Conservation (phyloP, 805 yeast species). For the Candida khao-thaluensis region DNA sequence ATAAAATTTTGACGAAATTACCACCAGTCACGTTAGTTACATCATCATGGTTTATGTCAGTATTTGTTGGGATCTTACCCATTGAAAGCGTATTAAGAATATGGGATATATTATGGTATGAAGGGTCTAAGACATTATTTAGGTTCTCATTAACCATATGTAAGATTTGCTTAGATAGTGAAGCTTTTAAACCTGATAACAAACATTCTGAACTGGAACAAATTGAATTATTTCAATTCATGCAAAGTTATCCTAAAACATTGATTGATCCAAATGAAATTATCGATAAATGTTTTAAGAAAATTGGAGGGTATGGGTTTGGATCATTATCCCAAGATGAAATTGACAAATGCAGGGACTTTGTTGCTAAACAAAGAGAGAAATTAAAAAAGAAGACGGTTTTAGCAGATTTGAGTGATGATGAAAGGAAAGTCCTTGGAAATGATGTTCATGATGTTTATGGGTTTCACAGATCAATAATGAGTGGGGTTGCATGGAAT, state of each 20-base stretch:
- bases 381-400: slow-evolving; percentile 31
- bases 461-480: slow-evolving; percentile 42
- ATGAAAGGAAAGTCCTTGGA: slow-evolving; percentile 36
- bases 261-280: slow-evolving; percentile 67
- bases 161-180: slow-evolving; percentile 63
- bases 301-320: slow-evolving; percentile 60
- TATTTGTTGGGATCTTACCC: slow-evolving; percentile 89
- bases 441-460: slow-evolving; percentile 43
- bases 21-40: slow-evolving; percentile 94
- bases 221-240: slow-evolving; percentile 67
- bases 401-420: slow-evolving; percentile 37
- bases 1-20: slow-evolving; percentile 62
- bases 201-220: slow-evolving; percentile 37
- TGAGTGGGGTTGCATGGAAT: slow-evolving; percentile 65
- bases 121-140: slow-evolving; percentile 84
- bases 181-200: slow-evolving; percentile 43
- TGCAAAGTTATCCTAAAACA: slow-evolving; percentile 78
- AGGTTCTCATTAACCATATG: slow-evolving; percentile 78
- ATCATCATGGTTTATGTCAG: slow-evolving; percentile 97
- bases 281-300: slow-evolving; percentile 73
- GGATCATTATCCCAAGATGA: slow-evolving; percentile 82
- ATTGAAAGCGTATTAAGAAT: slow-evolving; percentile 83
- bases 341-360: slow-evolving; percentile 71
- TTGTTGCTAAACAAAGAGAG: slow-evolving; percentile 64
- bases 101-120: slow-evolving; percentile 95